Evolutionary conservation across 2,329 filamentous ascomycete species (phyloP).

Genomic region (Colletotrichum ledebouriae): DNA sequence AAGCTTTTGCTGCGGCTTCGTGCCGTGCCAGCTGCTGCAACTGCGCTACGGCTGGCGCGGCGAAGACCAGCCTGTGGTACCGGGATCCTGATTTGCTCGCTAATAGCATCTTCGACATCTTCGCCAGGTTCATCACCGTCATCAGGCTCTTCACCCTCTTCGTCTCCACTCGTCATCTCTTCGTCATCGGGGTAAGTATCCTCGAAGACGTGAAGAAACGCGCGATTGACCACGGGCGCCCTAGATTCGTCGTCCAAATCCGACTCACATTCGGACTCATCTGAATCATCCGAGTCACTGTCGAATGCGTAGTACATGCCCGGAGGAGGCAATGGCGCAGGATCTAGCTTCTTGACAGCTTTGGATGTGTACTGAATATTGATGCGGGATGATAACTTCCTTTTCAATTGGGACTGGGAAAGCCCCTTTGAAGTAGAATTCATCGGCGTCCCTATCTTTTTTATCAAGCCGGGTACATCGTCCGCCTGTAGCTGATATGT

Average conservation of each 20-base stretch:
- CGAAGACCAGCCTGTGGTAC: constrained; percentile 45
- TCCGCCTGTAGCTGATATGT: constrained; percentile 45
- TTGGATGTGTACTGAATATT: constrained; percentile 62
- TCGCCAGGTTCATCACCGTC: constrained; percentile 41
- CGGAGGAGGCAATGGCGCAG: constrained; percentile 65
- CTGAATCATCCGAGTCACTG: constrained; percentile 51
- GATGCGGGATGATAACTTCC: constrained; percentile 44
- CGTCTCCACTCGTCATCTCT: constrained; percentile 57
- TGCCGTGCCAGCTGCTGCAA: constrained; percentile 50
- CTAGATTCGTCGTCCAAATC: constrained; percentile 49
- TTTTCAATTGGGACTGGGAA: constrained; percentile 4
- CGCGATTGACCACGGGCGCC: constrained; percentile 48
- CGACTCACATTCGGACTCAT: constrained; percentile 48
- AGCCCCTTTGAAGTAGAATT: constrained; percentile 50
- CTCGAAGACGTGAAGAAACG: constrained; percentile 55
- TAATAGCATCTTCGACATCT: constrained; percentile 10
- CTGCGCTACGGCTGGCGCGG: constrained; percentile 45
- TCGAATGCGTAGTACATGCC: constrained; percentile 66
- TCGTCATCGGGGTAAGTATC: constrained; percentile 55
- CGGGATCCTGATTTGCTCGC: constrained; percentile 38
- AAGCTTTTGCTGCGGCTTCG: constrained; percentile 51
- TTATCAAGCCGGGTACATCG: constrained; percentile 57
- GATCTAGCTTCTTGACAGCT: constrained; percentile 58
- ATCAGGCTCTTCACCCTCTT: constrained; percentile 46
- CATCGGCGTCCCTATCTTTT: constrained; percentile 58